Base-by-base conservation (phyloP, 1,284 basidiomycete genomes). In the Grifola frondosa region DNA sequence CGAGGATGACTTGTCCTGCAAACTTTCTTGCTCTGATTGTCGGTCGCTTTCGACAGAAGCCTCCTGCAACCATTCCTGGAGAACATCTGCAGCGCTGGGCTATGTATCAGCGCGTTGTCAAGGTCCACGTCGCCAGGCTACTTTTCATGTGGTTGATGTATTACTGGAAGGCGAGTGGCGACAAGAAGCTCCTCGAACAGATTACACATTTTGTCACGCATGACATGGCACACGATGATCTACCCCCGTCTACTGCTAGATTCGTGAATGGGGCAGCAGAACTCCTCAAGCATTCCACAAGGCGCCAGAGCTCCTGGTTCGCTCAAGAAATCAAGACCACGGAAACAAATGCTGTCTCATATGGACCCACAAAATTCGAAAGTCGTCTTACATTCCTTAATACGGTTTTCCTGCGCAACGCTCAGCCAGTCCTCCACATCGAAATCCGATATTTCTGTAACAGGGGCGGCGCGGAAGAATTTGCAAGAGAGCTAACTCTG, bases 141-240 rank as follows among this genome's bases (percentile, higher is more conserved):
- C 60, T 94, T 48, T 75, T 82, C 54, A 69, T 75, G 13, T 95
- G 91, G 91, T 71, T 91, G 23, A 79, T 87, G 50, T 67, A 74
- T 34, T 81, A 91, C 62, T 94, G 90, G 89, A 70, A 76, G 13
- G 65, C 73, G 1, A 69, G 74, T 0, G 54, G 61, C 6, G 81
- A 84, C 45, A 37, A 42, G 1, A 53, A 51, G 7, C 59, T 73
- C 9, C 60, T 85, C 6, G 38, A 41, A 4, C 49, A 50, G 4
- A 63, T 80, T 12, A 62, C 59, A 19, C 40, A 57, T 8, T 75
- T 77, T 42, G 57, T 59, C 8, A 40, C 62, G 21, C 31, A 36
- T 9, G 26, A 38, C 4, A 39, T 55, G 11, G 46, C 51, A 2
- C 33, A 37, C 10, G 53, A 54, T 3, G 23, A 40, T 25, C 30